Base-by-base conservation (phyloP, 208 protist genomes). In the Trypanosoma theileri region DNA sequence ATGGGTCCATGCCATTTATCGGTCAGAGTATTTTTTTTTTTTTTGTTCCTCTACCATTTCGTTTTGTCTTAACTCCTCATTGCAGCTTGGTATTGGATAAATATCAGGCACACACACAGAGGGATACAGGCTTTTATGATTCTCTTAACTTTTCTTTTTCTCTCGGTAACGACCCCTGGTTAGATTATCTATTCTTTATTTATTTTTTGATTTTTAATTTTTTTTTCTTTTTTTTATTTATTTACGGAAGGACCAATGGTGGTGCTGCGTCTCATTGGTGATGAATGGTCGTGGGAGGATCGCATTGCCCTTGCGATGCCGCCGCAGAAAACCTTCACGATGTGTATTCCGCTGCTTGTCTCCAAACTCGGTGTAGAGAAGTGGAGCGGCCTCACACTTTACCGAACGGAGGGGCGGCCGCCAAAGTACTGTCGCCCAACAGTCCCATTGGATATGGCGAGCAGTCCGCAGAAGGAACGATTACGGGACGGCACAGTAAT, bases 261-360 rank as follows among this genome's bases (percentile, higher is more conserved):
- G 13, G 72, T 77, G 42, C 52, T 77, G 46, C 60, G 64, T n/a
- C 40, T 77, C 11, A 60, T 71, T 41, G 72, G 72, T 9, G 64
- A 69, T 19, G 72, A 77, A 21, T 77, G 72, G 72, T 55, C 46
- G n/a, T 77, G 58, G 58, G 66, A 72, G 48, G 72, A 77, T n/a
- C 66, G 68, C 59, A 71, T 77, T 41, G 72, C 64, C 59, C 57
- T 71, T 44, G 57, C 59, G 19, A n/a, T 67, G n/a, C 45, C 60
- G 14, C 63, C 63, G 48, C 50, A 70, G 42, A 54, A 55, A 14
- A 21, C 26, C 10, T 77, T 77, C 50, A 53, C 40, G 2, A 65
- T 71, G 72, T 66, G 64, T 45, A 58, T 57, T 14, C 57, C 72
- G 42, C 54, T 66, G 7, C 65, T 77, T 13, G 52, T 72, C 22